Percentiles rank a stretch among this genome's conserved stretches.
Conservation (phyloP, 345 rosid species). For the Pugionium cornutum region DNA sequence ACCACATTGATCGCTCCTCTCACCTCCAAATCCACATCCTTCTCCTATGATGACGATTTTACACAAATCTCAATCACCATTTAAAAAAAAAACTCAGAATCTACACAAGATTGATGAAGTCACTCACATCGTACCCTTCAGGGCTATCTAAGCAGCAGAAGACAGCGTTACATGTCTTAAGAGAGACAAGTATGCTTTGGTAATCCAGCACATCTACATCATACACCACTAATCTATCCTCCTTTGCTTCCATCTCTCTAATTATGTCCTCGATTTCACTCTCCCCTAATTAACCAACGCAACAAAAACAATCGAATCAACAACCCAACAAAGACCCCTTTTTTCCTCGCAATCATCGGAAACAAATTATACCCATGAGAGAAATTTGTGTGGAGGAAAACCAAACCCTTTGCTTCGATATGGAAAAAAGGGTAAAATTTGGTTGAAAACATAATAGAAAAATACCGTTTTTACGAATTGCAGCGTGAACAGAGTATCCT, state of each 20-base stretch:
- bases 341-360: constrained; percentile 6
- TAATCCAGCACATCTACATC: constrained; percentile 72
- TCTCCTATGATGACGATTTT: constrained; percentile 45
- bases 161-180: constrained; percentile 66
- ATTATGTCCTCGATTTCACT: constrained; percentile 62
- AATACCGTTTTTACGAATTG: constrained; percentile 60
- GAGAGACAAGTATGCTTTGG: constrained; percentile 70
- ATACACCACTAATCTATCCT: constrained; percentile 56
- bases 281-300: constrained; percentile 44
- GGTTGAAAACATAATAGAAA: background rate
- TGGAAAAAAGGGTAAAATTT: background rate
- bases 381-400: background rate
- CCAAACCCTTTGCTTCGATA: background rate
- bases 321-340: background rate
- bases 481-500: constrained; percentile 86
- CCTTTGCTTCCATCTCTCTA: constrained; percentile 59
- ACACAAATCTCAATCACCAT: constrained; percentile 9
- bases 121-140: constrained; percentile 66
- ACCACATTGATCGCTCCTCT: constrained; percentile 85
- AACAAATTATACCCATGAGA: background rate
- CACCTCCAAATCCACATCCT: constrained; percentile 64
- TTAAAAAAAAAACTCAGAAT: constrained; percentile 7
- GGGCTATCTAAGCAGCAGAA: constrained; percentile 74
- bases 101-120: constrained; percentile 8
- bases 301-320: constrained; percentile 12